Base-by-base conservation (phyloP, 2,329 filamentous ascomycete genomes). In the Penicillium palitans region DNA sequence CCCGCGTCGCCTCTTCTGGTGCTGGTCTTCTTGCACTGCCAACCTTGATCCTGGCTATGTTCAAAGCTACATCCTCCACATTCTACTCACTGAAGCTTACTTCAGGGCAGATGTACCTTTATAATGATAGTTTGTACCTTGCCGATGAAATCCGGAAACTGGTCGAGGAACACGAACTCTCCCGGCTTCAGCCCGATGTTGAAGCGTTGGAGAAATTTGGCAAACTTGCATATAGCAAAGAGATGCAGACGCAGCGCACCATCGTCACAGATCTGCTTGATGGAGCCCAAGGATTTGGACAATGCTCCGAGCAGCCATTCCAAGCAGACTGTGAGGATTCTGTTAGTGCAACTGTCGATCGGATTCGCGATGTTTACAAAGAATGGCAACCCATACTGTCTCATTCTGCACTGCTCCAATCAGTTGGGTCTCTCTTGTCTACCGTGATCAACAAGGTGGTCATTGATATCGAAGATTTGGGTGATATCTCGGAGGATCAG, bases 231-330 rank as follows among this genome's bases (percentile, higher is more conserved):
- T 88, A 88, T 64, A 81, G 82, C 60, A 81, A 81, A 55, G 86
- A 87, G 70, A 87, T 88, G 83, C 84, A 87, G 55, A 82, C 81
- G 2, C 86, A 88, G 64, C 79, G 84, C 53, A 87, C 84, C 2
- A 85, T 88, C 61, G 73, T 88, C 13, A 79, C 79, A 21, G 86
- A 88, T 68, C 75, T 87, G 17, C 80, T 88, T 6, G 85, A 87
- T 64, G 84, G 84, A 24, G 83, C 84, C 1, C 83, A 87, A 70
- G 85, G 85, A 17, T 87, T 88, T 70, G 75, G 76, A 27, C 81
- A 81, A 48, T 87, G 84, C 68, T 86, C 84, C 6, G 78, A 80
- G 33, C 79, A 81, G 31, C 85, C 85, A 3, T 87, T 84, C 70
- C 80, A 83, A 25, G 73, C 77, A 19, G 83, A 86, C 66, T 87